These are phyloP conservation scores for Termitomyces sp. DNA, from an alignment of 768 basidiomycete species.

Conservation along the genomic window DNA sequence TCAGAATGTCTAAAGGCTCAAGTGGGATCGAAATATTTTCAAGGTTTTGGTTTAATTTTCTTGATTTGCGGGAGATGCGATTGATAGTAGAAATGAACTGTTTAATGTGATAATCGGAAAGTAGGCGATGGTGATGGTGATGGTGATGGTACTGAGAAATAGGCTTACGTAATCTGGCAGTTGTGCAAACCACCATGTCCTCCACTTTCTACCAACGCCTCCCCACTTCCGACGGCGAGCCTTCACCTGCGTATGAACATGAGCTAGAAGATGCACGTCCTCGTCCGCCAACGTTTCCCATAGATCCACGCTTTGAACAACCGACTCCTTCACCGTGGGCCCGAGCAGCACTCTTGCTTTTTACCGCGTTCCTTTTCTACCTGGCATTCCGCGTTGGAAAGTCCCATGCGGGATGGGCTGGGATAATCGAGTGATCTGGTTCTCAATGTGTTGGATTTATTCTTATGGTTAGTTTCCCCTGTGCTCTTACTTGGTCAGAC, in stretches of 20 bases:
- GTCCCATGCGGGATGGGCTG: constrained; percentile 14
- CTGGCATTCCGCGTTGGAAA: constrained; percentile 14
- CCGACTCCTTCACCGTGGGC: constrained; percentile 11
- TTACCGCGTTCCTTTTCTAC: constrained; percentile 10
- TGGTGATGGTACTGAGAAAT: background rate
- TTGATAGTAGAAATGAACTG: background rate
- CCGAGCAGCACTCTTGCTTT: constrained; percentile 11
- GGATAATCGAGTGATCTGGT: background rate
- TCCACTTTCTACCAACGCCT: constrained; percentile 9
- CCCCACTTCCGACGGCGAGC: constrained; percentile 5
- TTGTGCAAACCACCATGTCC: constrained; percentile 1
- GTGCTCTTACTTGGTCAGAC: background rate
- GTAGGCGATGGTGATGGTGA: background rate
- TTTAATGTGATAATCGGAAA: background rate
- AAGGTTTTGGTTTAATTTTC: too few relatives aligned
- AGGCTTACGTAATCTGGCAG: too few relatives aligned
- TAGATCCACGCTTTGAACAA: constrained; percentile 12
- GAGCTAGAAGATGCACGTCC: constrained; percentile 12
- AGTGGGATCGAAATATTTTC: too few relatives aligned
- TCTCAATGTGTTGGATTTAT: background rate
- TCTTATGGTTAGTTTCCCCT: background rate
- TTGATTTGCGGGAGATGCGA: background rate
- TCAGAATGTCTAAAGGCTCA: too few relatives aligned
- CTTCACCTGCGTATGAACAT: background rate
- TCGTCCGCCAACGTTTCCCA: constrained; percentile 5